Base-by-base conservation (phyloP, 352 stramenopile genomes). In the Phytopythium cucurbitacearum region DNA sequence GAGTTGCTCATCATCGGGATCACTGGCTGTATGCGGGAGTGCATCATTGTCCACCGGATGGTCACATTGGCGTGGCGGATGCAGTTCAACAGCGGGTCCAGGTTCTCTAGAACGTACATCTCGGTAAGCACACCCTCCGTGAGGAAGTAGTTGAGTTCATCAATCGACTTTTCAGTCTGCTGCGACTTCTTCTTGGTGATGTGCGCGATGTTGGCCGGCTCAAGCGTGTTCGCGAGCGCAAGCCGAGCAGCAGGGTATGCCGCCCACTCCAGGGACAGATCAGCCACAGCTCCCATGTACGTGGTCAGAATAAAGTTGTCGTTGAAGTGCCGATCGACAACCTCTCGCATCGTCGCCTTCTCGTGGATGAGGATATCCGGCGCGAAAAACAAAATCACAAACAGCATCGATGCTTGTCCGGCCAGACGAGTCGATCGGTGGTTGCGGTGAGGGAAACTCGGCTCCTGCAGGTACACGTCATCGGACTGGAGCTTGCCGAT, bases 281-380 rank as follows among this genome's bases (percentile, higher is more conserved):
- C 94, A 0, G 94, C 90, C 15, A 97, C 85, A 11, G 93, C 76
- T 28, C 95, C 95, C 91, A 98, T 97, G 67, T 97, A 97, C n/a
- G 84, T 96, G 38, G 89, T 85, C 46, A 98, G 67, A 50, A 98
- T 96, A 58, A 96, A 98, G 75, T 98, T 98, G 70, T 98, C 95
- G 59, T 96, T 95, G 61, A 98, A 98, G 62, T 97, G 92, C 21
- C 90, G 89, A 69, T 98, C 94, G 4, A 98, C 93, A 53, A 98
- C 96, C 67, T 97, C 91, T 41, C 94, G 86, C 86, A 98, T 96
- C 50, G 73, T 97, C 41, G 84, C 75, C 45, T 92, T 87, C 36
- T 98, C 90, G 55, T 96, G 84, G 56, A 96, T 96, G 13, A 98
- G 53, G 53, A 96, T 95, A 33, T 94, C 80, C 0, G 94, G 89